A percentile compares a stretch with the other conserved stretches of the same genome.
Conservation (phyloP, 768 basidiomycete genomes). For the Sarcodon aspratus region DNA sequence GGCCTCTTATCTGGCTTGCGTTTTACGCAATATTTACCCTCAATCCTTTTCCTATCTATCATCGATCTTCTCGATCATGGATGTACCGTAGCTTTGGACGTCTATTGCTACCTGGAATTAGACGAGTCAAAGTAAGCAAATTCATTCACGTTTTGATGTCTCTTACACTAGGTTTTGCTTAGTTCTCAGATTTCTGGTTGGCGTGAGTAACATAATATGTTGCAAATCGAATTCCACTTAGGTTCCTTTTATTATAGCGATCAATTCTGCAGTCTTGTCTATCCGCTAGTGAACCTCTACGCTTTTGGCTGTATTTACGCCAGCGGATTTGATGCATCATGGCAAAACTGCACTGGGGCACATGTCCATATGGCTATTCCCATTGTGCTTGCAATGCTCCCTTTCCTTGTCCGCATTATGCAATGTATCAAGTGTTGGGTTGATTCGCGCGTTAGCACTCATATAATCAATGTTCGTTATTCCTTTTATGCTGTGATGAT, state of each 20-base stretch:
- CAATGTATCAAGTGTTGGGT: conserved; percentile 83
- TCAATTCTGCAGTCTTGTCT: conserved; percentile 72
- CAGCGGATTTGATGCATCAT: conserved; percentile 36
- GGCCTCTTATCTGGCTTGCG: conserved; percentile 76
- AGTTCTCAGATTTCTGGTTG: conserved; percentile 88
- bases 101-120: conserved; percentile 57
- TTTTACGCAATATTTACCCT: conserved; percentile 48
- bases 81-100: conserved; percentile 50
- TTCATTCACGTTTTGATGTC: neutral
- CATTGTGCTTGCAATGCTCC: conserved; percentile 49
- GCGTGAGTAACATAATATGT: conserved; percentile 37
- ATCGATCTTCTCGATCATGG: conserved; percentile 71
- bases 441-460: conserved; percentile 64
- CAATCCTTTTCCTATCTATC: conserved; percentile 65
- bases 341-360: conserved; percentile 31
- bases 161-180: neutral
- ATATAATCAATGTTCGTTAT: conserved; percentile 75
- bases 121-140: conserved; percentile 58
- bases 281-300: conserved; percentile 62
- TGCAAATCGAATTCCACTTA: neutral
- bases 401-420: conserved; percentile 65
- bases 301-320: conserved; percentile 68
- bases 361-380: conserved; percentile 49
- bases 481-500: neutral
- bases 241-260: conserved; percentile 33